Evolutionary conservation across 106 monocot species (phyloP), one percentile per base, ranked within the genome.

Genomic region (Cymbidium sinense): DNA sequence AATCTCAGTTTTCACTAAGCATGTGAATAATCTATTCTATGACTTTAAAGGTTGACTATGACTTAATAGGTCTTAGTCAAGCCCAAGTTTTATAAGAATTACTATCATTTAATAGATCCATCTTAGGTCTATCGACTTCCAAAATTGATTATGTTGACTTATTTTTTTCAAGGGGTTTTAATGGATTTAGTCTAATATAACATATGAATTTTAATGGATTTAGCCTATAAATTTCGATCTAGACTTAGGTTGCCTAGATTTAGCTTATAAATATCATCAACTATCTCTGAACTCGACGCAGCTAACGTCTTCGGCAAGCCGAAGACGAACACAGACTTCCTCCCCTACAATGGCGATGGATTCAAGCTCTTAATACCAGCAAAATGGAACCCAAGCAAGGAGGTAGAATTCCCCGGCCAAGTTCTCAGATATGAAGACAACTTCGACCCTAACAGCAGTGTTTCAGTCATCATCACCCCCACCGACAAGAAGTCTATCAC

Each of bases 301-400:
- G 96, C 96, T 13, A 96, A 93, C 72, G 84, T 96, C 7, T 91
- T 94, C 28, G 96, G 96, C 2, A 98, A 92, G 87, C 88, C 86
- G 61, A 98, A 98, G 89, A 86, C 79, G 39, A 86, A 93, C 91
- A 98, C 94, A 0, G 96, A 94, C 37, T 94, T 88, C 85, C 21
- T 86, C 51, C 64, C 86, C 19, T 86, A 88, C 82, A 82, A 18
- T 6, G 88, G 90, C 7, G 55, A 90, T 0, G 96, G 94, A 19
- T 98, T 94, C 82, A 94, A 91, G 88, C 43, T 94, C 25, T 29
- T 73, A 80, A 83, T 94, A 19, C 94, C 96, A 44, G 8, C 96
- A 4, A 98, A 98, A 79, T 98, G 96, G 96, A 98, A 90, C 87
- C 86, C 86, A 7, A 98, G 96, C 96, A 94, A 87, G 50, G 96